A percentile compares a stretch with the other conserved stretches of the same genome.
Evolutionary conservation across 139 green algal species (phyloP).

Genomic region (Chlorella sp.): DNA sequence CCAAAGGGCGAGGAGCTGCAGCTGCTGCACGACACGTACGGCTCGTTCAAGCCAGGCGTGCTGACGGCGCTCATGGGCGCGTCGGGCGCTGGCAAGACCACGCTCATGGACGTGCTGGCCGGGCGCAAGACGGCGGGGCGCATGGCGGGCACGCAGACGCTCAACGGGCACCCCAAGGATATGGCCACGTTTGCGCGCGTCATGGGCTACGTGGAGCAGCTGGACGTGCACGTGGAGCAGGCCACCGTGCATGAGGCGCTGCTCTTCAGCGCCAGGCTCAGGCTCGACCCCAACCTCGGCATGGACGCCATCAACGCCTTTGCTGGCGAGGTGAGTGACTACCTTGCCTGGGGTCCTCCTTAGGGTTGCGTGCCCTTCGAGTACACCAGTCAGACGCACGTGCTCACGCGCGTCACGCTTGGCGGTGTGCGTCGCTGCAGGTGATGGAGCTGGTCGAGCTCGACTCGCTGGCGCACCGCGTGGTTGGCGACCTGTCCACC

Average conservation of each 20-base stretch:
- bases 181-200: conserved; percentile 53
- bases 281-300: neutral
- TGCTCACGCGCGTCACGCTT: neutral
- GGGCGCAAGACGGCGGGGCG: no score
- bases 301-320: neutral
- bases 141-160: neutral
- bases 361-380: no score
- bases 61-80: no score
- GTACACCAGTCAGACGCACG: no score
- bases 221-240: conserved; percentile 9
- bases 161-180: conserved; percentile 54
- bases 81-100: no score
- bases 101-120: no score
- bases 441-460: conserved; percentile 70
- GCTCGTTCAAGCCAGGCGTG: no score
- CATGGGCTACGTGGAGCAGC: conserved; percentile 45
- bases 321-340: conserved; percentile 42
- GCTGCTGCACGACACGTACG: no score
- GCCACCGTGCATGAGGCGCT: conserved; percentile 57
- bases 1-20: no score
- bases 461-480: neutral
- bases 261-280: conserved; percentile 44
- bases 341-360: neutral
- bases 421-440: neutral
- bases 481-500: conserved; percentile 38